phyloP scores from a whole-genome alignment of 805 yeast species.

The Barnettozyma californica region DNA sequence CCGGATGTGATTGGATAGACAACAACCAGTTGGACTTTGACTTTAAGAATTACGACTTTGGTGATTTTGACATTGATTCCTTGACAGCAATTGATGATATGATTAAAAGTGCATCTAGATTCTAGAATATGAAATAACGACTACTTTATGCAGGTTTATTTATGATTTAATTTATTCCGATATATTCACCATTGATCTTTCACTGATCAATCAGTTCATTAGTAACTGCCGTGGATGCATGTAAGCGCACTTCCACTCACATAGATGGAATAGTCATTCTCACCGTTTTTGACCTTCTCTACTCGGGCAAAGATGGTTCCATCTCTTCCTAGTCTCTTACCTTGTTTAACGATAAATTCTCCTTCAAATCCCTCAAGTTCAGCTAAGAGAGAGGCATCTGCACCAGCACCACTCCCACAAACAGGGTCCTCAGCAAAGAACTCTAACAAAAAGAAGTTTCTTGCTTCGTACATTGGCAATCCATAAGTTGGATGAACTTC shows the following conservation, averaged over 20 bases:
- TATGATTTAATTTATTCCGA: neutral
- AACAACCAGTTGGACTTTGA: conserved; percentile 36
- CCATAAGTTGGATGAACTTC: conserved; percentile 16
- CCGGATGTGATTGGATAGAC: conserved; percentile 58
- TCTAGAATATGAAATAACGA: conserved; percentile 1
- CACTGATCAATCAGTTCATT: neutral
- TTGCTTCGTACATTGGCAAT: conserved; percentile 28
- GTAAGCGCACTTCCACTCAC: conserved; percentile 40
- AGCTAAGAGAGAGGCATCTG: conserved; percentile 28
- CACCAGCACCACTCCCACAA: conserved; percentile 46
- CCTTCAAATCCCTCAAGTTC: conserved; percentile 19
- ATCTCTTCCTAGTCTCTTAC: conserved; percentile 34
- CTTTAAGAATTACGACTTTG: conserved; percentile 24
- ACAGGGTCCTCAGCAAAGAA: conserved; percentile 44
- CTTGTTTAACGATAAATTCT: conserved; percentile 30
- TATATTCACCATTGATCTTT: neutral
- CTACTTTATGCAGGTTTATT: neutral
- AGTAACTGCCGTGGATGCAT: conserved; percentile 29
- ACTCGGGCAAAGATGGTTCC: conserved; percentile 30
- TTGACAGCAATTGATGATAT: conserved; percentile 24
- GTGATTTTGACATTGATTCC: conserved; percentile 23
- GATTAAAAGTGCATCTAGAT: conserved; percentile 14
- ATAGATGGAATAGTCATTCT: conserved; percentile 12
- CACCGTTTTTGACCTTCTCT: conserved; percentile 9
- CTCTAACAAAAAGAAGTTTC: conserved; percentile 38